A percentile compares a stretch with the other conserved stretches of the same genome.
These are phyloP conservation scores for Penicillium tannophilum DNA, from an alignment of 495 filamentous ascomycete genomes.

Conservation along the genomic window DNA sequence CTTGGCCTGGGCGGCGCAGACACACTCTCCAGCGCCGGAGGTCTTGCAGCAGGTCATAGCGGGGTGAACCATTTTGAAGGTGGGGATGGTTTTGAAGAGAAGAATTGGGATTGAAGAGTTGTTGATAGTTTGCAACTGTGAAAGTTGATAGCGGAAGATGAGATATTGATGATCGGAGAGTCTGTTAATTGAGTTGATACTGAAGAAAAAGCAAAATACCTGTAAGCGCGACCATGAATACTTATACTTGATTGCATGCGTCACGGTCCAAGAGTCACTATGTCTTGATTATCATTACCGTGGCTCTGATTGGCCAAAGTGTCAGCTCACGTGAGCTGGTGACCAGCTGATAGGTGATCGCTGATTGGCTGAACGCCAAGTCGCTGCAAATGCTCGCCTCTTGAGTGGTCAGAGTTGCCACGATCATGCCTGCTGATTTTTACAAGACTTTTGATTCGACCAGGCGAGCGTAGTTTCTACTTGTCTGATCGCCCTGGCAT, in stretches of 20 bases:
- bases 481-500: neutral
- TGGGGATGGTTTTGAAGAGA: conserved; percentile 5
- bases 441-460: conserved; percentile 13
- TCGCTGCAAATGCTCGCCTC: conserved; percentile 8
- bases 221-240: conserved; percentile 5
- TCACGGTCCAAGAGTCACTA: conserved; percentile 11
- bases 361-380: conserved; percentile 19
- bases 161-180: neutral
- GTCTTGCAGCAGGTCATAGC: conserved; percentile 65
- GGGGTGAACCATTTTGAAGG: conserved; percentile 53
- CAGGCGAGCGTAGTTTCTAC: neutral
- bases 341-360: neutral
- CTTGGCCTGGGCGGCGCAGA: conserved; percentile 63
- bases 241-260: conserved; percentile 35
- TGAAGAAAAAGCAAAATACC: conserved; percentile 5
- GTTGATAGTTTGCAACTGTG: conserved; percentile 9
- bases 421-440: conserved; percentile 10
- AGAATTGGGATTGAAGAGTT: conserved; percentile 11
- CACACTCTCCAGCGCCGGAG: conserved; percentile 52
- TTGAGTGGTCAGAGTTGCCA: conserved; percentile 7
- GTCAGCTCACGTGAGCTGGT: conserved; percentile 16
- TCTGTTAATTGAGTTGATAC: neutral
- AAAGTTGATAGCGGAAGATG: neutral
- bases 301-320: conserved; percentile 25
- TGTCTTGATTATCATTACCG: conserved; percentile 34